phyloP scores from a whole-genome alignment of 805 yeast species.

The Saturnispora hagleri region DNA sequence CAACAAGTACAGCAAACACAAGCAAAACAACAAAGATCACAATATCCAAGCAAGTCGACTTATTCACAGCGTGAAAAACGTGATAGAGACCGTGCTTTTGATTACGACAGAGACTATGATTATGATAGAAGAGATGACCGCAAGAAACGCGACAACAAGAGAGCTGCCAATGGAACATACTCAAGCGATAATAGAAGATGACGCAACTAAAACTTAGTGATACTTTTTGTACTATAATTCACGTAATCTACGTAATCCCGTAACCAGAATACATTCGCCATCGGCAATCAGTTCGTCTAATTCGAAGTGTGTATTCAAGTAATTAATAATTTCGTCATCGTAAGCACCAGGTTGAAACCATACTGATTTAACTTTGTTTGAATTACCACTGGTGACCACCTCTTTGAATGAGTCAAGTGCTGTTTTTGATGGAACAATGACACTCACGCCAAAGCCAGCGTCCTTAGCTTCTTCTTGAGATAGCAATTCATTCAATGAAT shows the following conservation, averaged over 20 bases:
- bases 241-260: constrained; percentile 32
- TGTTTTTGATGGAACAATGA: constrained; percentile 67
- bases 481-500: background rate
- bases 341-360: constrained; percentile 87
- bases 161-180: background rate
- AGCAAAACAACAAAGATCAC: background rate
- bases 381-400: constrained; percentile 22
- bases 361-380: constrained; percentile 38
- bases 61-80: background rate
- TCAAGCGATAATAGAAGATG: background rate
- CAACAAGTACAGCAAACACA: constrained; percentile 1
- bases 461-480: background rate
- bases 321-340: constrained; percentile 39
- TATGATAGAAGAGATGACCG: constrained; percentile 3
- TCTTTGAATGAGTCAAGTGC: constrained; percentile 38
- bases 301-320: constrained; percentile 24
- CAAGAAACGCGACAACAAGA: background rate
- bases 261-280: constrained; percentile 63
- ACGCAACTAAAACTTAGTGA: background rate
- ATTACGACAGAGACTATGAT: constrained; percentile 1
- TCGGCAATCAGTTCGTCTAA: constrained; percentile 29
- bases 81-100: background rate
- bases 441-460: constrained; percentile 33
- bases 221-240: constrained; percentile 23
- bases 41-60: background rate